Evolutionary conservation across 345 rosid species (phyloP).

Genomic region (Sisymbrium altissimum): DNA sequence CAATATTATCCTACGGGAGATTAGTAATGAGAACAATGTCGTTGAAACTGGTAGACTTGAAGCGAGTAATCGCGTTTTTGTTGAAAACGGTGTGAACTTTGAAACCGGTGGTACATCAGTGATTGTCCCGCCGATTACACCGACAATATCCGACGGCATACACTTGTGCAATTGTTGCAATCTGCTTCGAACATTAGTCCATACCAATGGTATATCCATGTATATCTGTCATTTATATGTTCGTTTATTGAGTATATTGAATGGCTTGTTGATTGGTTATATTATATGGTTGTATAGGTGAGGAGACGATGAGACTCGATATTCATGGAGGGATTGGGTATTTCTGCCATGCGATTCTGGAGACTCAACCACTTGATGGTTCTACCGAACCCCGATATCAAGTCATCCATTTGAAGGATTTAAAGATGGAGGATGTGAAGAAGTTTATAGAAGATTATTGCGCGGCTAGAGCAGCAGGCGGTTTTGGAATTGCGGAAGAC

Average conservation of each 20-base stretch:
- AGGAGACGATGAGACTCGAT: background rate
- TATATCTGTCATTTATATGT: background rate
- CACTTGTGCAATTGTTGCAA: constrained; percentile 11
- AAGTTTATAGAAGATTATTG: constrained; percentile 7
- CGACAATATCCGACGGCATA: background rate
- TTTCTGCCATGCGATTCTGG: constrained; percentile 24
- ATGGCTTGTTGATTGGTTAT: background rate
- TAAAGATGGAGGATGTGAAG: background rate
- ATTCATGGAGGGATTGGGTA: constrained; percentile 14
- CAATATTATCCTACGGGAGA: background rate
- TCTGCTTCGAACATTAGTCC: constrained; percentile 2
- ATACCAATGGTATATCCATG: background rate
- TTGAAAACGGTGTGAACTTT: background rate
- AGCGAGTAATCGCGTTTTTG: constrained; percentile 2
- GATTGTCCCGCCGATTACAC: background rate
- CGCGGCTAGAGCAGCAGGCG: background rate
- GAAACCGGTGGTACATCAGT: constrained; percentile 10
- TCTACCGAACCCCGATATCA: background rate
- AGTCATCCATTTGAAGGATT: background rate
- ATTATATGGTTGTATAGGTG: background rate
- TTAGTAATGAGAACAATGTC: background rate
- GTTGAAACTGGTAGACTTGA: background rate
- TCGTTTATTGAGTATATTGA: background rate
- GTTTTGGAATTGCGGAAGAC: background rate
- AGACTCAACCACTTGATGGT: background rate